Evolutionary conservation across 345 rosid species (phyloP).

Genomic region (Aurinia saxatilis): DNA sequence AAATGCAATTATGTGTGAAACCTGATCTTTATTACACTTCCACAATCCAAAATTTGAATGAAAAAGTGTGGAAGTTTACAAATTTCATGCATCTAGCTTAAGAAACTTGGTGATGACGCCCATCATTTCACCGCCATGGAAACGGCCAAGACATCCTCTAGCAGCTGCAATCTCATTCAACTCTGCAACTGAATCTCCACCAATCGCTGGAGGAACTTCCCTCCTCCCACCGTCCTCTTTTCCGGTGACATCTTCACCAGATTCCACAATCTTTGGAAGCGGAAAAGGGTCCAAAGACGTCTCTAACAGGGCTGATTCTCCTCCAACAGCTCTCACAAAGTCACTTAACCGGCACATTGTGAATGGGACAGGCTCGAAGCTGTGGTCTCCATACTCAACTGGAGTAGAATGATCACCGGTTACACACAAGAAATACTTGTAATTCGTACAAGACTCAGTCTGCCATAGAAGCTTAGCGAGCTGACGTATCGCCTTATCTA

Average conservation of each 20-base stretch:
- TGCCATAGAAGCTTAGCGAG: too few species aligned
- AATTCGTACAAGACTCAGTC: conserved; percentile 52
- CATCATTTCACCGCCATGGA: conserved; percentile 62
- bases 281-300: conserved; percentile 78
- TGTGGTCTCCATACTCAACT: conserved; percentile 95
- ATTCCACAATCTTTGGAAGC: conserved; percentile 78
- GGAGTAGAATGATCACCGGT: conserved; percentile 98
- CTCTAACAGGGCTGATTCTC: conserved; percentile 48
- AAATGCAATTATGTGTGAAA: conserved; percentile 51
- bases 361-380: conserved; percentile 91
- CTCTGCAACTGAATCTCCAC: conserved; percentile 90
- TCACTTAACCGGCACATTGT: conserved; percentile 65
- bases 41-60: not conserved
- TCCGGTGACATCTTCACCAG: conserved; percentile 7
- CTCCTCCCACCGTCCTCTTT: not conserved
- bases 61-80: not conserved
- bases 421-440: conserved; percentile 63
- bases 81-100: conserved; percentile 12
- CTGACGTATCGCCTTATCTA: too few species aligned
- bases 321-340: conserved; percentile 65
- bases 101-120: conserved; percentile 27
- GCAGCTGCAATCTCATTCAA: conserved; percentile 89
- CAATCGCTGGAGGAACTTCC: conserved; percentile 23
- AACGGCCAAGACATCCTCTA: conserved; percentile 90
- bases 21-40: conserved; percentile 18